Percentiles rank a stretch among this genome's conserved stretches.
Evolutionary conservation across 257 asterid genomes (phyloP).

Genomic region (Plantago elongata): DNA sequence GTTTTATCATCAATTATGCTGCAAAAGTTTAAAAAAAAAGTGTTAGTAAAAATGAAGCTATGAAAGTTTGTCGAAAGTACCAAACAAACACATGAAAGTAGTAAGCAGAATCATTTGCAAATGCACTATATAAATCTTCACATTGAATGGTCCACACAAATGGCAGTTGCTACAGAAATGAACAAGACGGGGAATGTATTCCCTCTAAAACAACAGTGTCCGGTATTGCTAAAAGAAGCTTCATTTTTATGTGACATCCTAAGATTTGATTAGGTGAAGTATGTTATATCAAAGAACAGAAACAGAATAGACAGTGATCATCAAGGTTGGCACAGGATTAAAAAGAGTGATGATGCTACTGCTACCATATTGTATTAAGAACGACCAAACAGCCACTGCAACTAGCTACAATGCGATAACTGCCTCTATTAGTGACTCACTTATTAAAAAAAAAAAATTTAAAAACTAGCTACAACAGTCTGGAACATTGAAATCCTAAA

Average conservation of each 20-base stretch:
- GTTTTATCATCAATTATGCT: constrained; percentile 76
- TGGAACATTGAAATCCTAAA: too few relatives aligned
- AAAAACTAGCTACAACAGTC: too few relatives aligned
- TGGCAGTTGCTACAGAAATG: background rate
- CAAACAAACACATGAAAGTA: constrained; percentile 8
- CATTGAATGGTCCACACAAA: background rate
- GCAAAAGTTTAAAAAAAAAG: constrained; percentile 16
- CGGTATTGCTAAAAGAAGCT: background rate
- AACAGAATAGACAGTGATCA: too few relatives aligned
- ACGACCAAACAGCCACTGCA: too few relatives aligned
- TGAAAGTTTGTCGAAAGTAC: constrained; percentile 2
- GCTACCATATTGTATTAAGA: too few relatives aligned
- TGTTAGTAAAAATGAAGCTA: constrained; percentile 1
- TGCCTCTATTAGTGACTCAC: too few relatives aligned
- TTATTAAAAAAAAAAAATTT: too few relatives aligned
- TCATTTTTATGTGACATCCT: background rate
- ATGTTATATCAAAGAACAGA: too few relatives aligned
- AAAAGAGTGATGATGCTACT: too few relatives aligned
- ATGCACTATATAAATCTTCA: background rate
- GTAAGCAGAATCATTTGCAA: background rate
- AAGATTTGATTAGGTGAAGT: background rate
- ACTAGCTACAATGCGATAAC: too few relatives aligned
- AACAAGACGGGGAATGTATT: background rate
- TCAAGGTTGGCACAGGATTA: too few relatives aligned
- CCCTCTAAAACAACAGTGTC: background rate